Evolutionary conservation across 2,329 filamentous ascomycete genomes (phyloP).

Genomic region (Xylaria arbuscula): DNA sequence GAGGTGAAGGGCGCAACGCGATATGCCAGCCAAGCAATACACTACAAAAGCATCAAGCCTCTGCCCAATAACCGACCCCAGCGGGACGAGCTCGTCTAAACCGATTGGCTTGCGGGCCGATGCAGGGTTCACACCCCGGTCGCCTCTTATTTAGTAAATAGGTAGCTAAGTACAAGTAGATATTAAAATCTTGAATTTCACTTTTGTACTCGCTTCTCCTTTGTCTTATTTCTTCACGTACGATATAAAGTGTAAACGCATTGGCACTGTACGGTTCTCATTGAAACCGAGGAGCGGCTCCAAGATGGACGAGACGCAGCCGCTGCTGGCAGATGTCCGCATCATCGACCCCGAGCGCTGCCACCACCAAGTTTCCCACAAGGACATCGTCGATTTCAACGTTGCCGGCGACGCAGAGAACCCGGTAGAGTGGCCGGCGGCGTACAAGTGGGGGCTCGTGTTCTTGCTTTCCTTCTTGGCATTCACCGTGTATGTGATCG

Average conservation of each 20-base stretch:
- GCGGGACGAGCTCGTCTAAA: neutral
- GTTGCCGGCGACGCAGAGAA: slow-evolving; percentile 61
- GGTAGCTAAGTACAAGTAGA: neutral
- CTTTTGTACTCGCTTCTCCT: neutral
- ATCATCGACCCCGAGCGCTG: slow-evolving; percentile 39
- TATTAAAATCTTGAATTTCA: neutral
- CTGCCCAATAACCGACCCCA: slow-evolving; percentile 14
- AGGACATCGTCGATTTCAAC: slow-evolving; percentile 58
- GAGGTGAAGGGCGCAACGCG: slow-evolving; percentile 25
- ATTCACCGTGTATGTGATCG: slow-evolving; percentile 63
- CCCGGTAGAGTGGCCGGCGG: slow-evolving; percentile 63
- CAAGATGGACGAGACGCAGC: slow-evolving; percentile 52
- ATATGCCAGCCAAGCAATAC: neutral
- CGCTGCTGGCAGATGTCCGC: slow-evolving; percentile 47
- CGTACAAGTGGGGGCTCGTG: slow-evolving; percentile 67
- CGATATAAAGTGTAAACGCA: slow-evolving; percentile 4
- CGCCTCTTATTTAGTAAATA: neutral
- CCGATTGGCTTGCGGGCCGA: slow-evolving; percentile 11
- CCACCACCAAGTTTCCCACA: slow-evolving; percentile 39
- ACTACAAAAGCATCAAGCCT: neutral
- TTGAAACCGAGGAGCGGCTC: neutral
- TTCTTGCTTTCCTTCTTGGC: slow-evolving; percentile 63
- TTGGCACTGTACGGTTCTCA: neutral
- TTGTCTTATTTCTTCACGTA: neutral
- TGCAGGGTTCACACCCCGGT: slow-evolving; percentile 8